Evolutionary conservation across 202 grass and related monocot genomes (phyloP), one percentile per base, ranked within the genome.

Genomic region (Zoysia matrella): DNA sequence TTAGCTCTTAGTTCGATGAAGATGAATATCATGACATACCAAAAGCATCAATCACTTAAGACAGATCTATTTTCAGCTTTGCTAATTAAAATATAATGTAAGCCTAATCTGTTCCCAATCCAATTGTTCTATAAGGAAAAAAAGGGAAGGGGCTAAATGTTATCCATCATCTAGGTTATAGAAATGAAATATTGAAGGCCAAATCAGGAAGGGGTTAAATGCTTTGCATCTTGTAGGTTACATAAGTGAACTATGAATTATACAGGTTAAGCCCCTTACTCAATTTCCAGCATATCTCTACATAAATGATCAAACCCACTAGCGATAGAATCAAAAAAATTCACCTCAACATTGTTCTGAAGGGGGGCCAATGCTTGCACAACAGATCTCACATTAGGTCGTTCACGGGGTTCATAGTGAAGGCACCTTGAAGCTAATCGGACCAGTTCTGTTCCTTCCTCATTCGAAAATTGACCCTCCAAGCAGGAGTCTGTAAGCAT

Each of bases 401-500:
- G 86, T 42, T 98, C 95, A 65, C 95, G 91, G 48, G 90, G 90
- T 85, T 98, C 96, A 81, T 98, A 98, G 79, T 98, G 96, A 58
- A 98, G 85, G 76, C 92, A 95, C 74, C 96, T 95, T 77, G 96
- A 98, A 93, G 96, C 96, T 87, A 98, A 86, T 42, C 92, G 90
- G 60, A 98, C 92, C 71, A 98, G 73, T 82, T 98, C 96, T 55
- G 96, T 95, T 73, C 96, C 96, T 72, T 98, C 96, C 77, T 98
- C 96, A 70, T 95, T 89, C 10, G 96, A 95, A 88, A 98, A 95
- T 90, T 98, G 92, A 11, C 96, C 96, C 85, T 93, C 96, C 51
- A 98, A 90, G 79, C 92, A 95, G 6, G 90, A 98, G 88, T 98
- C 96, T 69, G 91, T 93, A 80, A 98, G 90, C 92, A 92, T 98